Conservation (phyloP, 495 filamentous ascomycete species). For the Tuber microsphaerosporum region DNA sequence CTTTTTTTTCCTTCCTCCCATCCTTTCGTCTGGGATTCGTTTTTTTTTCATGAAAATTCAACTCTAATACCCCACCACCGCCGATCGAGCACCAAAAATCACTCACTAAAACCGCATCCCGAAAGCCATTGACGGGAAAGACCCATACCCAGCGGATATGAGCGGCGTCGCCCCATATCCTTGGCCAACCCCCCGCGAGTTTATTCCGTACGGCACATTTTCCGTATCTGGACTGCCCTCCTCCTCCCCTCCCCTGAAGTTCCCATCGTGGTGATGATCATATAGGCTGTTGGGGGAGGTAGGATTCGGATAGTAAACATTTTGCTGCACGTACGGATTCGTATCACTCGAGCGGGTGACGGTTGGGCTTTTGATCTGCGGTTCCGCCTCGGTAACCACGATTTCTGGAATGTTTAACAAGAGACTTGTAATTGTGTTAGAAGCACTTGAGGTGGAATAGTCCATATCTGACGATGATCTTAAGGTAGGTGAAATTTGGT, state of each 20-base stretch:
- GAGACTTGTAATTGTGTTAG: neutral
- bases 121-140: neutral
- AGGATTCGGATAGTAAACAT: neutral
- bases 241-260: neutral
- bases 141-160: neutral
- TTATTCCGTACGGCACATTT: neutral
- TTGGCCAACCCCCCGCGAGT: neutral
- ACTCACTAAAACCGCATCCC: neutral
- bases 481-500: neutral
- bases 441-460: neutral
- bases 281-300: neutral
- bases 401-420: slow-evolving; percentile 12
- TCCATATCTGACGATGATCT: neutral
- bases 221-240: neutral
- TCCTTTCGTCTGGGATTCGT: neutral
- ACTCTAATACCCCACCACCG: neutral
- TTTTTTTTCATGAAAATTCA: neutral
- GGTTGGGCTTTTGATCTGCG: neutral
- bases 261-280: neutral
- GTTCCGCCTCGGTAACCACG: slow-evolving; percentile 17
- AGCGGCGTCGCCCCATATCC: neutral
- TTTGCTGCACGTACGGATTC: neutral
- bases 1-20: neutral
- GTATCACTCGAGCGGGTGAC: neutral
- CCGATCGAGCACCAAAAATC: neutral